Conservation (phyloP, 1,139 yeast genomes). For the Magnusiomyces clavatus region DNA sequence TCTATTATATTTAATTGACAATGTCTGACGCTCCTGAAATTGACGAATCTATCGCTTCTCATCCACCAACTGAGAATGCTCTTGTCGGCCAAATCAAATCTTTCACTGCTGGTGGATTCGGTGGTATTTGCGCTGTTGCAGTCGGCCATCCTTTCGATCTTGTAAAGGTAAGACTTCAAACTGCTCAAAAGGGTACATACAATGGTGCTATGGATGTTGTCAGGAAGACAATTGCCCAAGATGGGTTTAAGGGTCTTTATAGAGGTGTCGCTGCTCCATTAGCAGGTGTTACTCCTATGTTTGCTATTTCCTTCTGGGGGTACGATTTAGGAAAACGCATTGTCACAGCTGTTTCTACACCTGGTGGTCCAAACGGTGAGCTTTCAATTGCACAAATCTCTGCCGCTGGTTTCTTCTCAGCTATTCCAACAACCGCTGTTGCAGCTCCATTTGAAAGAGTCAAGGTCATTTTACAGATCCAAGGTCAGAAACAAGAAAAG, state of each 20-base stretch:
- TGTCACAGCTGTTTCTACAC: constrained; percentile 41
- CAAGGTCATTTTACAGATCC: constrained; percentile 87
- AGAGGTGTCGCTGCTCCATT: constrained; percentile 87
- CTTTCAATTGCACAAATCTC: constrained; percentile 67
- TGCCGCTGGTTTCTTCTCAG: constrained; percentile 92
- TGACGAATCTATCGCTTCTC: constrained; percentile 5
- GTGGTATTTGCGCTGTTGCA: constrained; percentile 76
- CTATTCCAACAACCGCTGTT: constrained; percentile 87
- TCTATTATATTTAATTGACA: neutral
- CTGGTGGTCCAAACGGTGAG: constrained; percentile 23
- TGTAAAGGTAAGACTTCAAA: constrained; percentile 83
- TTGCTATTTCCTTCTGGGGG: constrained; percentile 98
- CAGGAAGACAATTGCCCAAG: constrained; percentile 56
- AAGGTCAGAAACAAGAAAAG: constrained; percentile 39
- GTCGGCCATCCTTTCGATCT: constrained; percentile 97
- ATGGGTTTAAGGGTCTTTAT: constrained; percentile 74
- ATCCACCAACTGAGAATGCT: constrained; percentile 17
- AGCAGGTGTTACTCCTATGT: constrained; percentile 95
- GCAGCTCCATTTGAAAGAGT: constrained; percentile 97
- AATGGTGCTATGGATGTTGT: constrained; percentile 58
- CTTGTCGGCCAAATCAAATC: constrained; percentile 52
- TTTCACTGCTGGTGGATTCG: constrained; percentile 84
- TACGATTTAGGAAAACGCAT: constrained; percentile 85
- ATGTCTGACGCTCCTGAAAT: constrained; percentile 14
- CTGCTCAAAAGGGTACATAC: constrained; percentile 47